These are phyloP conservation scores for Hypoxylon trugodes DNA, from an alignment of 495 filamentous ascomycete species.

Conservation along the genomic window DNA sequence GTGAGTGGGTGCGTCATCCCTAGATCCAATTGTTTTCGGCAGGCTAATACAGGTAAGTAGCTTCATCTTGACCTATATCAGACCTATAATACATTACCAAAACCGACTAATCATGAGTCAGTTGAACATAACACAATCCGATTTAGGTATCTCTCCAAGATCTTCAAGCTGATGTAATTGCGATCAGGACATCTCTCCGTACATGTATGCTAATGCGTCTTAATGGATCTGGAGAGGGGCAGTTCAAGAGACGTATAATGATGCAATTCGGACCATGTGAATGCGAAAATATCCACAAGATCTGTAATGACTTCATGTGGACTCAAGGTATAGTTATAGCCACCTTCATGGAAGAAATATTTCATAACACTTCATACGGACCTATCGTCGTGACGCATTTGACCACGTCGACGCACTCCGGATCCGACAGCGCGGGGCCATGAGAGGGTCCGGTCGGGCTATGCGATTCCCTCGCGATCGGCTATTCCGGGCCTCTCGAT, in stretches of 20 bases:
- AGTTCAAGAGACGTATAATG: neutral
- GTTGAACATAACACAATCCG: no score
- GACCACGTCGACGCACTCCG: conserved; percentile 29
- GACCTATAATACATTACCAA: neutral
- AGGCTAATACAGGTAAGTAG: neutral
- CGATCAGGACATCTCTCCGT: neutral
- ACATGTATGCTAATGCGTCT: conserved; percentile 6
- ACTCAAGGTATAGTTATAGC: neutral
- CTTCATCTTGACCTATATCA: neutral
- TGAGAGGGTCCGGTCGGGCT: conserved; percentile 9
- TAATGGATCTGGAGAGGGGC: neutral
- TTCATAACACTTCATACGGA: conserved; percentile 6
- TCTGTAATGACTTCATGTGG: conserved; percentile 10
- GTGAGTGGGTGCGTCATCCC: neutral
- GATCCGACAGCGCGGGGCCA: conserved; percentile 29
- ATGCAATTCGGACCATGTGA: conserved; percentile 4
- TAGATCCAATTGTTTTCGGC: neutral
- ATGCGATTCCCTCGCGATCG: conserved; percentile 15
- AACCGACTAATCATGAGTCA: no score
- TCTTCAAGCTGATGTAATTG: neutral
- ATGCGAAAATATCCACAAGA: conserved; percentile 14
- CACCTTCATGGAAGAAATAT: conserved; percentile 3
- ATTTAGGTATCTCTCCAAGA: neutral
- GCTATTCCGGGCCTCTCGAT: conserved; percentile 7
- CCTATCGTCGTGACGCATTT: conserved; percentile 10